A percentile compares a stretch with the other conserved stretches of the same genome.
Conservation (phyloP, 805 yeast species). For the Candida pseudofarinosa region DNA sequence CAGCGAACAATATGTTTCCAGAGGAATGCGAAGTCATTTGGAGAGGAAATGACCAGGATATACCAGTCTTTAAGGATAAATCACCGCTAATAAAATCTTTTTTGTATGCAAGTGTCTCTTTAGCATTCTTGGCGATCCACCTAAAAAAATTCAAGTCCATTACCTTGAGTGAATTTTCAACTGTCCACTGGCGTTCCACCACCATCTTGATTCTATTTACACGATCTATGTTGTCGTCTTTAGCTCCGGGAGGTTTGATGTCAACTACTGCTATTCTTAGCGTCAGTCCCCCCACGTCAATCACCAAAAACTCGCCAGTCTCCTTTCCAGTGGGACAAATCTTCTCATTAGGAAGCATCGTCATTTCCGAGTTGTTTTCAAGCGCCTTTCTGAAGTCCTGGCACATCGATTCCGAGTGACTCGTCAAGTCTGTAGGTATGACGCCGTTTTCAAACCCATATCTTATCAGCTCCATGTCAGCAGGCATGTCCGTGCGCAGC, state of each 20-base stretch:
- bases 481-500: neutral
- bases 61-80: conserved; percentile 34
- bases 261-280: conserved; percentile 39
- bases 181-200: conserved; percentile 34
- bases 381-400: conserved; percentile 29
- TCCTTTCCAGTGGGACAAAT: conserved; percentile 36
- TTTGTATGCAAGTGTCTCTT: conserved; percentile 23
- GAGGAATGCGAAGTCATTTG: conserved; percentile 36
- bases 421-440: conserved; percentile 2
- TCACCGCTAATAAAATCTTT: conserved; percentile 5
- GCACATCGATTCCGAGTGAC: conserved; percentile 18
- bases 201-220: conserved; percentile 23
- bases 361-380: conserved; percentile 19
- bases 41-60: conserved; percentile 59
- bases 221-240: conserved; percentile 8
- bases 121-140: conserved; percentile 34
- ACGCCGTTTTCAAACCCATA: neutral
- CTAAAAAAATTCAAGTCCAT: conserved; percentile 42
- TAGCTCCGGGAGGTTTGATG: conserved; percentile 17
- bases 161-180: conserved; percentile 34
- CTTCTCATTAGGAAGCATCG: conserved; percentile 40
- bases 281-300: conserved; percentile 60
- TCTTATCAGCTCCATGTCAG: neutral
- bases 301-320: conserved; percentile 37
- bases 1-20: conserved; percentile 48